Evolutionary conservation across 1,284 basidiomycete genomes (phyloP), one percentile per base, ranked within the genome.

Genomic region (Paramarasmius palmivorus): DNA sequence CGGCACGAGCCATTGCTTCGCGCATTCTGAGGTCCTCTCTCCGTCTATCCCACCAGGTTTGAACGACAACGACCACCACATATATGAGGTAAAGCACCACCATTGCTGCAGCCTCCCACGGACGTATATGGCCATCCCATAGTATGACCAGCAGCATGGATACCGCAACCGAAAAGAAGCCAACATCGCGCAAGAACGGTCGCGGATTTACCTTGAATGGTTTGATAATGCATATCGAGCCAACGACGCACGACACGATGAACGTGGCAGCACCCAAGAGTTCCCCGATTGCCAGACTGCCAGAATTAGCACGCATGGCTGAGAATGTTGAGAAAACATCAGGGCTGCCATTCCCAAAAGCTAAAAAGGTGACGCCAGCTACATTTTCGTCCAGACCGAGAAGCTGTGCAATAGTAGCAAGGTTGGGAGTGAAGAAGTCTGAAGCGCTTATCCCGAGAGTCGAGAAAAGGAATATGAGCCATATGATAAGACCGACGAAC

Each of bases 241-340:
- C 96, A 2, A 92, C 95, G 37, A 99, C 95, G 64, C 95, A 94
- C 2, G 93, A 93, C 19, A 95, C 88, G 68, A 98, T 96, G 73
- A 98, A 99, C 1, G 92, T 85, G 1, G 96, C 95, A 1, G 96
- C 96, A 14, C 96, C 96, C 20, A 99, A 77, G 4, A 99, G 81
- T 71, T 99, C 96, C 36, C 96, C 96, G 47, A 99, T 86, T 0
- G 96, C 96, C 50, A 99, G 73, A 51, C 92, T 86, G 6, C 95
- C 94, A 1, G 94, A 93, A 62, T 88, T 78, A 14, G 87, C 78
- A 44, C 86, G 85, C 84, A 99, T 92, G 15, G 96, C 93, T 0
- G 92, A 91, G 68, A 96, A 98, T 0, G 96, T 98, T 10, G 93
- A 90, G 68, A 98, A 98, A 4, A 95, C 82, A 68, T 96, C 93